A percentile compares a stretch with the other conserved stretches of the same genome.
phyloP scores from a whole-genome alignment of 441 rosid species.

The Gossypium trilobum region DNA sequence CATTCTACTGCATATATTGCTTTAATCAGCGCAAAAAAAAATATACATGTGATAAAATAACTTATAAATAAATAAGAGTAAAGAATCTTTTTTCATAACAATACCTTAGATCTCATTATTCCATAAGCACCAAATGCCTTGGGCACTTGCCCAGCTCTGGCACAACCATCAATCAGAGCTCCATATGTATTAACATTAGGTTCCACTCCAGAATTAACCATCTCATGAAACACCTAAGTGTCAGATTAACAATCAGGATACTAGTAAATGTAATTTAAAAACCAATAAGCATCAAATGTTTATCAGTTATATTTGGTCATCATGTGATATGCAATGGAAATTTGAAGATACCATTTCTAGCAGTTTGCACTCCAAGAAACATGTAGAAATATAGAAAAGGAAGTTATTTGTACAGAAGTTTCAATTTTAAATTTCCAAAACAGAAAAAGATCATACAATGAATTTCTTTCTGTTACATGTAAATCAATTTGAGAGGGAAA shows the following conservation, averaged over 20 bases:
- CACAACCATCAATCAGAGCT: conserved; percentile 96
- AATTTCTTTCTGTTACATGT: background rate
- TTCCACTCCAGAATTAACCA: conserved; percentile 81
- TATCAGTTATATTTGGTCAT: background rate
- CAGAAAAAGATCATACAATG: background rate
- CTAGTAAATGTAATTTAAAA: background rate
- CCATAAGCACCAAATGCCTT: conserved; percentile 99
- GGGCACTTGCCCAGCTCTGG: conserved; percentile 85
- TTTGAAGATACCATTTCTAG: background rate
- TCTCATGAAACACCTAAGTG: conserved; percentile 74
- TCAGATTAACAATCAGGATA: conserved; percentile 7
- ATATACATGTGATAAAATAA: conserved; percentile 3
- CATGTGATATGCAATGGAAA: conserved; percentile 1
- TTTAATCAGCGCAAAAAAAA: conserved; percentile 28
- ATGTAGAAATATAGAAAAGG: background rate
- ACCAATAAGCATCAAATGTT: background rate
- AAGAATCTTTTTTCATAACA: conserved; percentile 3
- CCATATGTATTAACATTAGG: conserved; percentile 88
- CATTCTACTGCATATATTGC: conserved; percentile 79
- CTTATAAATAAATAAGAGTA: background rate
- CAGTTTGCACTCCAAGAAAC: background rate
- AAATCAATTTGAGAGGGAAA: background rate
- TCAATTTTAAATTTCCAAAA: background rate
- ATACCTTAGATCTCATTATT: conserved; percentile 91
- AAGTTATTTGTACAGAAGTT: background rate